These are phyloP conservation scores for Centrapalus pauciflorus DNA, from an alignment of 129 eudicot species.

Conservation along the genomic window DNA sequence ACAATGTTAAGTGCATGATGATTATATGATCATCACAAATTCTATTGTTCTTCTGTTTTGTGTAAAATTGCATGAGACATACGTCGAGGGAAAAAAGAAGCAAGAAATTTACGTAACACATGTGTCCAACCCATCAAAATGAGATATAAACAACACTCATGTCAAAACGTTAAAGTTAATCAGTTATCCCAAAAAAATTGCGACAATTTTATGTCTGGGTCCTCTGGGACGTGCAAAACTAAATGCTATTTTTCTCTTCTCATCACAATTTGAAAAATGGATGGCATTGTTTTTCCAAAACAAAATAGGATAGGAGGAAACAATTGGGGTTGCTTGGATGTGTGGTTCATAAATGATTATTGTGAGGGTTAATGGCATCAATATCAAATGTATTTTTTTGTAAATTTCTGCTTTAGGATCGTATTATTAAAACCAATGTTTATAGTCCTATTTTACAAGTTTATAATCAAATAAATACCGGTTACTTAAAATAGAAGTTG, in stretches of 20 bases:
- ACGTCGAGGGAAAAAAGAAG: slow-evolving; percentile 21
- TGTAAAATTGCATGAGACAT: slow-evolving; percentile 19
- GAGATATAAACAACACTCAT: slow-evolving; percentile 4
- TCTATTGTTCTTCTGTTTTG: neutral
- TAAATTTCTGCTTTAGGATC: too few species aligned
- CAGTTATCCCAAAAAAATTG: neutral
- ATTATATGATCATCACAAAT: slow-evolving; percentile 12
- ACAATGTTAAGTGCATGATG: slow-evolving; percentile 34
- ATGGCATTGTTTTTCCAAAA: too few species aligned
- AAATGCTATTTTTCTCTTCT: neutral
- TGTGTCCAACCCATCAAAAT: slow-evolving; percentile 5
- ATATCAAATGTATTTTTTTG: too few species aligned
- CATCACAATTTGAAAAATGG: neutral
- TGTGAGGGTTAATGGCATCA: too few species aligned
- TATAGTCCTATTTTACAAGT: too few species aligned
- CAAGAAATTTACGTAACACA: slow-evolving; percentile 7
- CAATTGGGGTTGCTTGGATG: too few species aligned
- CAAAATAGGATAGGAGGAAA: too few species aligned
- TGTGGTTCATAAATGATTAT: too few species aligned
- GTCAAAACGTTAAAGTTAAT: neutral
- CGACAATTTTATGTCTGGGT: neutral
- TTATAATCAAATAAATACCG: too few species aligned
- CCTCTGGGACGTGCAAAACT: neutral
- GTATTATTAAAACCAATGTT: too few species aligned
- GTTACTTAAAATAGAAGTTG: too few species aligned